phyloP scores from a whole-genome alignment of 495 filamentous ascomycete species.

The Penicillium maclennaniae region DNA sequence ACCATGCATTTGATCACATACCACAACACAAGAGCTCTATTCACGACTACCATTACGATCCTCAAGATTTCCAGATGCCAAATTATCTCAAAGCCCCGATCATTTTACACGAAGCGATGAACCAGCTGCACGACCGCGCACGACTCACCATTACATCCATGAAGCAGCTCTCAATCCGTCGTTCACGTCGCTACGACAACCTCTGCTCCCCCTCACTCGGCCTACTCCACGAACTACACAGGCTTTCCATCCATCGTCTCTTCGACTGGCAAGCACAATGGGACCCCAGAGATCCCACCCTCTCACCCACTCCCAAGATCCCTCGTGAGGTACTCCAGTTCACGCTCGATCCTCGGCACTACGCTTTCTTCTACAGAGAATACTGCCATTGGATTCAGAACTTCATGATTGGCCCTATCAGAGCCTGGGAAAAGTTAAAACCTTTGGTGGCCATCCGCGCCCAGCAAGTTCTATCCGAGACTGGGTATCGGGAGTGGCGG shows the following conservation, averaged over 20 bases:
- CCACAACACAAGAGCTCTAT: constrained; percentile 4
- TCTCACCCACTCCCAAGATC: constrained; percentile 20
- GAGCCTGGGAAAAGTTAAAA: not conserved
- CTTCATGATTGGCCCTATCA: constrained; percentile 3
- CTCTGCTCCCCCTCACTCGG: constrained; percentile 13
- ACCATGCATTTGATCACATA: not conserved
- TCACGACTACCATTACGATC: constrained; percentile 5
- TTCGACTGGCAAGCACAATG: constrained; percentile 16
- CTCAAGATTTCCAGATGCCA: constrained; percentile 2
- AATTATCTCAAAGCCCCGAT: constrained; percentile 5
- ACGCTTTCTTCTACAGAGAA: constrained; percentile 4
- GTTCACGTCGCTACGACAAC: constrained; percentile 12
- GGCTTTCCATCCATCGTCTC: constrained; percentile 20
- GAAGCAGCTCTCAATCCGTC: not conserved
- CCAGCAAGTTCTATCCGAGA: not conserved
- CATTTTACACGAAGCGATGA: not conserved
- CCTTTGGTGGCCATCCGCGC: not conserved
- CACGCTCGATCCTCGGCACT: constrained; percentile 11
- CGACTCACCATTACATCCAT: constrained; percentile 7
- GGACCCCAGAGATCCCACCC: constrained; percentile 11
- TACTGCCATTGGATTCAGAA: constrained; percentile 6
- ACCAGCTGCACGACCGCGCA: constrained; percentile 4
- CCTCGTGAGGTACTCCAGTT: constrained; percentile 7
- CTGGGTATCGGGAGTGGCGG: constrained; percentile 18
- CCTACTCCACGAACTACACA: constrained; percentile 4